Evolutionary conservation across 345 rosid genomes (phyloP).

Genomic region (Pugionium dolabratum): DNA sequence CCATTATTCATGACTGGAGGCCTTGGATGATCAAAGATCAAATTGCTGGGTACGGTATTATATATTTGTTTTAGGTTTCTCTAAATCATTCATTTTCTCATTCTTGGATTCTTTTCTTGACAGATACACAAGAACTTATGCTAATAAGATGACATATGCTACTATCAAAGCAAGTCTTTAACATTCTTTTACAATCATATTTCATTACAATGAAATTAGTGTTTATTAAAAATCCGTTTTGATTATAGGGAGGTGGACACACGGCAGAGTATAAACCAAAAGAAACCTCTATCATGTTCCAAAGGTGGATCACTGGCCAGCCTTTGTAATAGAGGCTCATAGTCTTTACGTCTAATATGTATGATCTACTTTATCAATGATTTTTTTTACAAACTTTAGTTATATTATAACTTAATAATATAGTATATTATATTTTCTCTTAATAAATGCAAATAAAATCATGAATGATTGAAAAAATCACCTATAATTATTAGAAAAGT

Average conservation of each 20-base stretch:
- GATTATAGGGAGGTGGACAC: slow-evolving; percentile 20
- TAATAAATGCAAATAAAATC: no score
- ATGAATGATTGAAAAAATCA: no score
- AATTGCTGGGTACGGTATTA: slow-evolving; percentile 37
- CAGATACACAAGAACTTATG: slow-evolving; percentile 52
- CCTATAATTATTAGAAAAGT: no score
- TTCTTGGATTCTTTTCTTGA: background rate
- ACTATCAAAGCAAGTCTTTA: slow-evolving; percentile 52
- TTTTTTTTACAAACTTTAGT: no score
- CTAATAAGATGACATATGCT: slow-evolving; percentile 44
- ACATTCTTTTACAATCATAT: background rate
- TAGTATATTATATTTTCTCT: no score
- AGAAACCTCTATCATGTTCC: background rate
- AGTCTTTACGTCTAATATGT: no score
- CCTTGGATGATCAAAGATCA: slow-evolving; percentile 50
- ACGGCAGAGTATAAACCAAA: slow-evolving; percentile 16
- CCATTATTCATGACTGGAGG: slow-evolving; percentile 56
- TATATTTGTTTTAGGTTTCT: background rate
- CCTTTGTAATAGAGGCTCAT: slow-evolving; percentile 10
- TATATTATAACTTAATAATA: no score
- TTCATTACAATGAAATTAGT: background rate
- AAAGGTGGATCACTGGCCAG: slow-evolving; percentile 6
- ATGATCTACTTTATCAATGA: no score
- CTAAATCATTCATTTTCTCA: background rate
- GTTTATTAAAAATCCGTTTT: background rate